Conservation (phyloP, 2,329 filamentous ascomycete species). For the Lecanosticta acicola region DNA sequence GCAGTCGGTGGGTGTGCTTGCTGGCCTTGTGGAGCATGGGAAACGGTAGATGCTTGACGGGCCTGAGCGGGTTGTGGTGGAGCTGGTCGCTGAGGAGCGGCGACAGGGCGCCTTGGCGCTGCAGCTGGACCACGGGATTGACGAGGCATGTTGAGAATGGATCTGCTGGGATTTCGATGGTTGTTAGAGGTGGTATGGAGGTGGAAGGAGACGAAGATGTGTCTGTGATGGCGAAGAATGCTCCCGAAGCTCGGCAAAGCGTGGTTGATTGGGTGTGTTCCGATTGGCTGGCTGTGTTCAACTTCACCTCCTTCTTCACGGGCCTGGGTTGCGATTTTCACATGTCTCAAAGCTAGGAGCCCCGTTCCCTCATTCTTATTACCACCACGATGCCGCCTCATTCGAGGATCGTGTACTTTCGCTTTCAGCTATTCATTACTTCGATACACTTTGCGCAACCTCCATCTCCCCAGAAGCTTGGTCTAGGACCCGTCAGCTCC, state of each 20-base stretch:
- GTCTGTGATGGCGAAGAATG: conserved; percentile 4
- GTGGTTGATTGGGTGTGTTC: too few relatives aligned
- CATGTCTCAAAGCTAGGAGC: too few relatives aligned
- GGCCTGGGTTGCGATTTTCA: too few relatives aligned
- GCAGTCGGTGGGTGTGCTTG: conserved; percentile 46
- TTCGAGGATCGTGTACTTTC: too few relatives aligned
- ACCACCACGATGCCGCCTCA: too few relatives aligned
- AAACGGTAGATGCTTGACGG: conserved; percentile 48
- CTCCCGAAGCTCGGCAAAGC: not conserved
- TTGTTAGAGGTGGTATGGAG: conserved; percentile 2
- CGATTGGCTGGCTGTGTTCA: too few relatives aligned
- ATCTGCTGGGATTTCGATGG: conserved; percentile 2
- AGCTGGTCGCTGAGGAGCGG: conserved; percentile 40
- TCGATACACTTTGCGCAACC: too few relatives aligned
- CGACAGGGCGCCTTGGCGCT: conserved; percentile 42
- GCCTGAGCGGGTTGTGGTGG: conserved; percentile 62
- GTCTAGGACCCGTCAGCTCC: too few relatives aligned
- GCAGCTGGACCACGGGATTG: conserved; percentile 42
- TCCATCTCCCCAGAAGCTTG: too few relatives aligned
- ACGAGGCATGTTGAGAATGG: conserved; percentile 40
- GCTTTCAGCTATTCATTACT: too few relatives aligned
- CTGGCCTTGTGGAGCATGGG: conserved; percentile 40
- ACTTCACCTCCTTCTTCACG: too few relatives aligned
- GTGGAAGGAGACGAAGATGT: conserved; percentile 7
- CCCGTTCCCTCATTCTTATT: too few relatives aligned